These are phyloP conservation scores for Paulownia fortunei DNA, from an alignment of 257 asterid species.

Conservation along the genomic window DNA sequence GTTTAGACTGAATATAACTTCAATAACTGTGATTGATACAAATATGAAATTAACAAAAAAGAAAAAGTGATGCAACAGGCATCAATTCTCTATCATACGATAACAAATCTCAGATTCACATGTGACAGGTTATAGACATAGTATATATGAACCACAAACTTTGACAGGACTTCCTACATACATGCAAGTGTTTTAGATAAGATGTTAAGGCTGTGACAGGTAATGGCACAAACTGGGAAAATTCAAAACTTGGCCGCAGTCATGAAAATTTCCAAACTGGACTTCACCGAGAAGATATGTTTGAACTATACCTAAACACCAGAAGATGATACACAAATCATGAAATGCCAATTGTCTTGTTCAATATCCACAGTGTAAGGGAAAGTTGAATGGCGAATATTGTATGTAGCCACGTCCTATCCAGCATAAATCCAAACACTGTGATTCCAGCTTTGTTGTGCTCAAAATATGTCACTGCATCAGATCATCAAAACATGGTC, in stretches of 20 bases:
- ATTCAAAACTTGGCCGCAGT: constrained; percentile 1
- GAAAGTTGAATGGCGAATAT: constrained; percentile 77
- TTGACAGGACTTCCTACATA: constrained; percentile 11
- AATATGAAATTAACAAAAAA: background rate
- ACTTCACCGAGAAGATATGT: background rate
- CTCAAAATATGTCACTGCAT: constrained; percentile 87
- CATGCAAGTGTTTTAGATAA: background rate
- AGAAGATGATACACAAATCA: constrained; percentile 27
- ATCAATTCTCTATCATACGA: background rate
- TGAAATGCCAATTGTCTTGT: constrained; percentile 79
- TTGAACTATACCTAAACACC: background rate
- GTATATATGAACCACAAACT: background rate
- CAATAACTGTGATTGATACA: background rate
- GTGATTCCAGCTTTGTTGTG: constrained; percentile 94
- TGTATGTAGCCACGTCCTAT: constrained; percentile 76
- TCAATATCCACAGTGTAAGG: constrained; percentile 87
- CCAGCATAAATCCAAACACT: constrained; percentile 91
- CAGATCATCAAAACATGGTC: background rate
- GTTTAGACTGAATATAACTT: background rate
- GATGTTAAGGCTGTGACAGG: background rate
- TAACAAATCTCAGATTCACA: background rate
- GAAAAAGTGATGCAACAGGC: background rate
- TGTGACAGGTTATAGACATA: background rate
- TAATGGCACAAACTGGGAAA: background rate
- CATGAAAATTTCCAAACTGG: background rate